Evolutionary conservation across 345 rosid species (phyloP), one percentile per base, ranked within the genome.

Genomic region (Trapa incisa): DNA sequence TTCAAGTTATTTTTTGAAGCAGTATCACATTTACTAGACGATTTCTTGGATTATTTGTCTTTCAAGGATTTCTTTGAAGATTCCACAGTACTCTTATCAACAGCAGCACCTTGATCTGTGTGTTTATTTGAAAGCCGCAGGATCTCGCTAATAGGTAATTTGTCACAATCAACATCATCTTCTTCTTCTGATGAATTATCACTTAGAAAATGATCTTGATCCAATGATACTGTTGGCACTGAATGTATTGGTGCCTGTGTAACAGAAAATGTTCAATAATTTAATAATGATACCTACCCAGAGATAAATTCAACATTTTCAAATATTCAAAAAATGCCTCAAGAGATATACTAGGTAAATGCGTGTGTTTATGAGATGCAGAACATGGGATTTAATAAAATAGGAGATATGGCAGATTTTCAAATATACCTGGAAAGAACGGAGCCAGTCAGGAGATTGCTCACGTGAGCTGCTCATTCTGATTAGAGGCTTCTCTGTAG

Each of bases 381-480:
- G 15, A 1, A 33, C 14, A 8, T 37, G 8, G 47, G 45, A 47
- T 0, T 68, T 65, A 70, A 29, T 37, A 33, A 36, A 38, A 29
- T 16, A 63, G 8, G 56, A 1, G n/a, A 41, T 17, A 4, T 50
- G 56, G 56, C 17, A 29, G 56, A 16, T 50, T 15, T 50, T 32
- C 39, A 0, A 37, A 1, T 0, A 65, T 10, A 91, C 96, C 96
- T 84, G 78, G 71, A 76, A 91, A 70, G 84, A 76, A 32, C 82
- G 88, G 47, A 88, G 82, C 97, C 92, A 91, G 65, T 91, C 91
- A 0, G 97, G 92, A 78, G 97, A 88, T 73, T 77, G 81, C 76
- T 85, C 92, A 67, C 95, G 77, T 33, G 90, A 82, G 76, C 78
- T 75, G 73, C 86, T 83, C 95, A 90, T 87, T 57, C 47, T 71